Evolutionary conservation across 192 early-diverging fungal species (phyloP).

Genomic region (Coemansia sp.): DNA sequence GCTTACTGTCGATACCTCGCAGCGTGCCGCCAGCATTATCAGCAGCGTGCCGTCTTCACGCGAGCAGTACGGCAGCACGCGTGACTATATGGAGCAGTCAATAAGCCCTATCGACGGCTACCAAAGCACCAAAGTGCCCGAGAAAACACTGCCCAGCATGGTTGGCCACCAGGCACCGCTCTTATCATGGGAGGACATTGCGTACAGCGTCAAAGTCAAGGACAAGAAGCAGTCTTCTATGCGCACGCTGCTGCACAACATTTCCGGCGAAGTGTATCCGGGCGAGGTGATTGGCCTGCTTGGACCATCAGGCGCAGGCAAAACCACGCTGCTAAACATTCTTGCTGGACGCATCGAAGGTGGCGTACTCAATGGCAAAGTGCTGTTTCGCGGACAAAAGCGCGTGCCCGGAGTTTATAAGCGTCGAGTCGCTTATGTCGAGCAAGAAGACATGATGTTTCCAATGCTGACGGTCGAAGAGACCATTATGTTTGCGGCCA

Average conservation of each 20-base stretch:
- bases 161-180: slow-evolving; percentile 23
- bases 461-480: slow-evolving; percentile 88
- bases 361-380: slow-evolving; percentile 68
- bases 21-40: slow-evolving; percentile 13
- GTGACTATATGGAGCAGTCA: slow-evolving; percentile 50
- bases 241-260: slow-evolving; percentile 63
- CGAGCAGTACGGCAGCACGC: slow-evolving; percentile 48
- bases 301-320: slow-evolving; percentile 91
- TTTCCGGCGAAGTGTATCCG: slow-evolving; percentile 74
- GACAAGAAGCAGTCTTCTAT: slow-evolving; percentile 40
- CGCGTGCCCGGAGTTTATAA: slow-evolving; percentile 69
- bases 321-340: slow-evolving; percentile 89
- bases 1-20: slow-evolving; percentile 10
- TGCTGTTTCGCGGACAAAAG: slow-evolving; percentile 74
- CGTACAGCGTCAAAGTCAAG: slow-evolving; percentile 49
- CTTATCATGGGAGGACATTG: slow-evolving; percentile 42
- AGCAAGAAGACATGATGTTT: slow-evolving; percentile 89
- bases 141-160: slow-evolving; percentile 13
- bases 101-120: slow-evolving; percentile 37
- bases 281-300: slow-evolving; percentile 92
- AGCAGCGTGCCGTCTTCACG: slow-evolving; percentile 24
- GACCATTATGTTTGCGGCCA: slow-evolving; percentile 85
- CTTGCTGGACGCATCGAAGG: slow-evolving; percentile 74
- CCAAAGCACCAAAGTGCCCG: slow-evolving; percentile 11
- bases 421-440: slow-evolving; percentile 76